Evolutionary conservation across 164 flowering plant species (phyloP), one percentile per base, ranked within the genome.

Genomic region (Platanus orientalis): DNA sequence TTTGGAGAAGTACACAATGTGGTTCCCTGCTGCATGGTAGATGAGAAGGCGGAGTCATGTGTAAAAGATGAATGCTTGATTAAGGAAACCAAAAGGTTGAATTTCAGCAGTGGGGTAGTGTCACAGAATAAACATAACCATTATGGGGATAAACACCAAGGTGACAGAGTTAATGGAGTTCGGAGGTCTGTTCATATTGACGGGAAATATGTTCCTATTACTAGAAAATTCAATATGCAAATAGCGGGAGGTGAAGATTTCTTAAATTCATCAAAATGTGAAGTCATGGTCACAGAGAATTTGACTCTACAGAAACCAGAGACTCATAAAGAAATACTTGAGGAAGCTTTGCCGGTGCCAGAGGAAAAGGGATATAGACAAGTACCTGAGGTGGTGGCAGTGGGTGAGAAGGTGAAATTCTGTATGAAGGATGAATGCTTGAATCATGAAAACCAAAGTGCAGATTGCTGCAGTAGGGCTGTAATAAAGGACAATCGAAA

Each of bases 351-450:
- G 23, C 17, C 23, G 17, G 12, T 45, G 24, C 53, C 47, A 10
- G 54, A 57, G 20, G 28, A 45, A 44, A 47, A 6, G 45, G 24
- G 25, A 47, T 45, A 32, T 47, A 56, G 29, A 30, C 53, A 55
- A 64, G 32, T 48, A 11, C 29, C 6, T 30, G 68, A 56, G 45
- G 29, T 45, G 45, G 21, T 44, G 60, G 58, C 61, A 28, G 54
- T 49, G 17, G 20, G 52, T 32, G 64, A 63, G 58, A 62, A 57
- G 51, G 67, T 24, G 17, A 61, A 56, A 23, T 32, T 56, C 27
- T 61, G 55, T 54, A 24, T 21, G 30, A 47, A 47, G 11, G 51
- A 62, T 57, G 57, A 48, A 23, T 55, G 57, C 51, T 66, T 26
- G 51, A 69, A 58, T 52, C 29, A 30, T 50, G 63, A 52, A 69